Evolutionary conservation across 208 protist genomes (phyloP), one percentile per base, ranked within the genome.

Genomic region (Leishmania tropica): DNA sequence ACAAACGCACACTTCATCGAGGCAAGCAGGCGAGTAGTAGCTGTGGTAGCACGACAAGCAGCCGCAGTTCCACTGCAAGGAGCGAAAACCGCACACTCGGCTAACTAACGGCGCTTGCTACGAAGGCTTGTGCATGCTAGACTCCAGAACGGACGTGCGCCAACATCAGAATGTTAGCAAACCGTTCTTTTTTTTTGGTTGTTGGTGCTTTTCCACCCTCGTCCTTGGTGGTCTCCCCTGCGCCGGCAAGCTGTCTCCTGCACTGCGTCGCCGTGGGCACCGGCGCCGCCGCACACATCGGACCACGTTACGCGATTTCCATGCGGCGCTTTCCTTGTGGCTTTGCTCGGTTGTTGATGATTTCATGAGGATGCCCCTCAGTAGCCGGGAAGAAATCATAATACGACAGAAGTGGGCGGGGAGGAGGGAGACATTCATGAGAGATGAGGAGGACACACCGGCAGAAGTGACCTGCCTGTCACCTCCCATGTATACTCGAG

Each of bases 161-260:
- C 54, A 62, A 42, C 42, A 75, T 81, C 72, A 85, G 90, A 93
- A 93, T 92, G 92, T 92, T 90, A 94, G 92, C 92, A 94, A 93
- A 91, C 89, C 85, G 62, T 85, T 75, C 77, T 85, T 58, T 81
- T 79, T 42, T 81, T 85, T 62, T 79, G 72, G 72, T 85, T 42
- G 78, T 83, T 58, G 71, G 81, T 3, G 4, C 51, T 53, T 83
- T 76, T 58, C 0, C 62, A 42, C 15, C n/a, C 31, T 81, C 51
- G 47, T 82, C 87, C 88, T 88, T 85, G 88, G 60, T 37, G 31
- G 47, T 78, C 62, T 53, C n/a, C 42, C 24, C 35, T 24, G 2
- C 5, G 1, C 8, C n/a, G 10, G n/a, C 51, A 13, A 1, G 17
- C 51, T 45, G 15, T 37, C n/a, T 58, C 71, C 71, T 1, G 62